A percentile compares a stretch with the other conserved stretches of the same genome.
Evolutionary conservation across 2,329 filamentous ascomycete genomes (phyloP).

Genomic region (Cyclaneusma minus): DNA sequence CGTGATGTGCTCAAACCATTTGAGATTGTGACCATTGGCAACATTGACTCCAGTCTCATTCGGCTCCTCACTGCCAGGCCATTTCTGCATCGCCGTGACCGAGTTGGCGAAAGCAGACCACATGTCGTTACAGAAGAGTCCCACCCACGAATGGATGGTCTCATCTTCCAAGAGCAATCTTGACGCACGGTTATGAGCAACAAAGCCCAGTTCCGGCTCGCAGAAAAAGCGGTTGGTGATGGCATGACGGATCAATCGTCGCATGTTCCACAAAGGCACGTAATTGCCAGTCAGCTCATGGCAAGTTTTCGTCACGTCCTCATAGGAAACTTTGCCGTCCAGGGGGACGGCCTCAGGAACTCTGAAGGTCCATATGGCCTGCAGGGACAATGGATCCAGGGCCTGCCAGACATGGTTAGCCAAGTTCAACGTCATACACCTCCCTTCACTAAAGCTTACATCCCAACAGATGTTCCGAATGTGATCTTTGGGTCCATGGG

Average conservation of each 20-base stretch:
- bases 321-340: conserved; percentile 26
- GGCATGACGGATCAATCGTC: conserved; percentile 33
- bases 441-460: no score
- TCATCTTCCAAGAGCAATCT: conserved; percentile 23
- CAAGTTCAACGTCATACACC: no score
- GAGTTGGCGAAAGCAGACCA: conserved; percentile 17
- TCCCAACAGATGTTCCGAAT: no score
- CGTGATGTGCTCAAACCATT: conserved; percentile 17
- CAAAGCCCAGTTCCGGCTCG: conserved; percentile 3
- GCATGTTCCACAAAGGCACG: conserved; percentile 33
- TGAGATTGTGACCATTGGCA: conserved; percentile 11
- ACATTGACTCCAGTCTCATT: conserved; percentile 20
- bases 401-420: no score
- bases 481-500: no score
- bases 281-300: no score
- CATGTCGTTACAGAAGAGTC: conserved; percentile 17
- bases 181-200: conserved; percentile 6
- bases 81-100: conserved; percentile 20
- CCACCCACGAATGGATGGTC: conserved; percentile 18
- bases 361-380: conserved; percentile 6
- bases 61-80: conserved; percentile 21
- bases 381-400: conserved; percentile 3
- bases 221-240: conserved; percentile 33
- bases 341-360: conserved; percentile 26
- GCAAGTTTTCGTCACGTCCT: conserved; percentile 19